Evolutionary conservation across 1,284 basidiomycete genomes (phyloP).

Genomic region (Ceratobasidium sp.): DNA sequence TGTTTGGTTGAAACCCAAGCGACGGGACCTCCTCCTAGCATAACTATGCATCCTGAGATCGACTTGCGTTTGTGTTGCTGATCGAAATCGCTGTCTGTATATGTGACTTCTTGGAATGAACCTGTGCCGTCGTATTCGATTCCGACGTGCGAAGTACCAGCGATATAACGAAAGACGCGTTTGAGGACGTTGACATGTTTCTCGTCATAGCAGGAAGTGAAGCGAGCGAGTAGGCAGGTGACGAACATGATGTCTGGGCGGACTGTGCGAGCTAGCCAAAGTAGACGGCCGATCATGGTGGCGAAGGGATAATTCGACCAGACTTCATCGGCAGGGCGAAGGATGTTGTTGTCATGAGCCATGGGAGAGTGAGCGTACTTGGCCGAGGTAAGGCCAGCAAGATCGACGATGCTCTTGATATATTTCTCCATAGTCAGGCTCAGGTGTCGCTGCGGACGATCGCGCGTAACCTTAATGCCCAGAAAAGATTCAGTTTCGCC

Average conservation of each 20-base stretch:
- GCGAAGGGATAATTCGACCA: not conserved
- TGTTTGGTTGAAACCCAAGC: constrained; percentile 11
- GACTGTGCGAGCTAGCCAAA: not conserved
- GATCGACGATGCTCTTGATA: constrained; percentile 21
- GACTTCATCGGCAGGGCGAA: not conserved
- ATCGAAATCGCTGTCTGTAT: constrained; percentile 50
- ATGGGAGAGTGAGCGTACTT: constrained; percentile 4
- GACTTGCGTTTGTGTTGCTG: constrained; percentile 55
- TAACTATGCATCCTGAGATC: constrained; percentile 53
- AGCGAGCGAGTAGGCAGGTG: not conserved
- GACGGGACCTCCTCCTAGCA: constrained; percentile 41
- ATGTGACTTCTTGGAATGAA: constrained; percentile 38
- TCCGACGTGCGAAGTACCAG: constrained; percentile 13
- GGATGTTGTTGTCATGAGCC: not conserved
- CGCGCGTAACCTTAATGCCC: constrained; percentile 38
- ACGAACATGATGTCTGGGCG: not conserved
- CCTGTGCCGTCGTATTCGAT: constrained; percentile 31
- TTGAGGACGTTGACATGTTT: not conserved
- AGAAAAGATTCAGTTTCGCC: constrained; percentile 46
- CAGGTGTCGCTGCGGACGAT: constrained; percentile 8
- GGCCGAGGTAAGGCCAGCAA: constrained; percentile 22
- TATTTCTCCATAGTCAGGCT: constrained; percentile 33
- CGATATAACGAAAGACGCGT: constrained; percentile 20
- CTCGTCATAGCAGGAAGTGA: not conserved
- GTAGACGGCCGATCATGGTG: not conserved